phyloP scores from a whole-genome alignment of 23 red algal genomes.

The Chondrus crispus region DNA sequence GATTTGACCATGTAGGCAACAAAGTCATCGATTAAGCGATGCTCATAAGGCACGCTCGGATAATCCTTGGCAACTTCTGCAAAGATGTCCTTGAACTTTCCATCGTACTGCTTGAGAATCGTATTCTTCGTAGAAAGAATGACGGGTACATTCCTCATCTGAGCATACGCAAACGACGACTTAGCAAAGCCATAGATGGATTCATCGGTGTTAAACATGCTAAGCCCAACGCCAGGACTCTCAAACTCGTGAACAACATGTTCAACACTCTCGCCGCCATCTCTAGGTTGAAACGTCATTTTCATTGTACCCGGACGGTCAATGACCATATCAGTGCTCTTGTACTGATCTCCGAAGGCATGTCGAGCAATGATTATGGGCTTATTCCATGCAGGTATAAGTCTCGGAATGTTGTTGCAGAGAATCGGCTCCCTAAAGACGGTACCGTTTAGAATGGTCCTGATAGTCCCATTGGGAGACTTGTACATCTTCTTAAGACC shows the following conservation, averaged over 20 bases:
- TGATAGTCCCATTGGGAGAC: slow-evolving; percentile 90
- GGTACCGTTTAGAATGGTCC: slow-evolving; percentile 85
- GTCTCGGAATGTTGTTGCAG: slow-evolving; percentile 66
- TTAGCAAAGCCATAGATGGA: slow-evolving; percentile 79
- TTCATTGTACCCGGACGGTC: slow-evolving; percentile 33
- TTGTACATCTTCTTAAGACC: slow-evolving; percentile 87
- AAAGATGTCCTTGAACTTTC: slow-evolving; percentile 69
- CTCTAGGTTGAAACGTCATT: slow-evolving; percentile 46
- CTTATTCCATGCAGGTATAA: slow-evolving; percentile 81
- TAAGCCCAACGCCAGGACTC: slow-evolving; percentile 72
- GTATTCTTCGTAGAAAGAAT: slow-evolving; percentile 91
- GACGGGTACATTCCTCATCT: slow-evolving; percentile 65
- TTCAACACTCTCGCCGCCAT: slow-evolving; percentile 34
- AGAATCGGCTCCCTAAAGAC: slow-evolving; percentile 95
- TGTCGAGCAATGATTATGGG: slow-evolving; percentile 91
- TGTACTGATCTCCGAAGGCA: slow-evolving; percentile 91
- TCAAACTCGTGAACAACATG: slow-evolving; percentile 54
- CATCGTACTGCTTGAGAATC: slow-evolving; percentile 94
- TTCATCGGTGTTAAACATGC: slow-evolving; percentile 93
- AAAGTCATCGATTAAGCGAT: slow-evolving; percentile 94
- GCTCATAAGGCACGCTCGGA: slow-evolving; percentile 69
- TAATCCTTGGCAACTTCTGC: slow-evolving; percentile 41
- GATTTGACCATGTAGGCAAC: slow-evolving; percentile 94
- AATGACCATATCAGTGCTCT: slow-evolving; percentile 59
- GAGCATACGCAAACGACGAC: slow-evolving; percentile 78